Evolutionary conservation across 2,329 filamentous ascomycete genomes (phyloP), one percentile per base, ranked within the genome.

Genomic region (Tolypocladium tropicale): DNA sequence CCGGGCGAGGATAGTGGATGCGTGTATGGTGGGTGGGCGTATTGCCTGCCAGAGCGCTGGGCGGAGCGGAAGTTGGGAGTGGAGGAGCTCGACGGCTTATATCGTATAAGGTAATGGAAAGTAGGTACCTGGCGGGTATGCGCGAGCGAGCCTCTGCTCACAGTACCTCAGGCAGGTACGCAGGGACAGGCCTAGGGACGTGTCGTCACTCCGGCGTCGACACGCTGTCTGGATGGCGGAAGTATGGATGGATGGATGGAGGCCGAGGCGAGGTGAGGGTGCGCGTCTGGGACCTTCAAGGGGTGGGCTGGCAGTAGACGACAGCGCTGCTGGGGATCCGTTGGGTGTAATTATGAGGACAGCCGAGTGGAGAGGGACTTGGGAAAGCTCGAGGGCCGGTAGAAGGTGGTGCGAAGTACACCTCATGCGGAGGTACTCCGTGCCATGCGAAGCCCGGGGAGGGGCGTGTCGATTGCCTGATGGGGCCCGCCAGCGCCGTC

Each of bases 271-370:
- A 37, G 23, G 32, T 32, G 52, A 46, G 25, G 52, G 39, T n/a
- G 52, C 16, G 52, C 39, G 52, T 41, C 39, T 28, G 39, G 43
- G 48, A 39, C 21, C 48, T 48, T 48, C 32, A 34, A 55, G 54
- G 46, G 54, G 41, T 39, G 34, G 48, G 16, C 34, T 34, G 33
- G 53, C 30, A 50, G 53, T 43, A 28, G 43, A 30, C 25, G 16
- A 25, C 39, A 28, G 21, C 25, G 41, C 9, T 18, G 41, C 32
- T 49, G 41, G 53, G 32, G 41, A 25, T 16, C 53, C 39, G 23
- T n/a, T 50, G 46, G 36, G 52, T 41, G 48, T 48, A 52, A 55
- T 55, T 41, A 43, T 51, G 48, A 55, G 37, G 46, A 43, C 33
- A 52, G 54, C n/a, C n/a, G 46, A 52, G 49, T 51, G 36, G 54